These are phyloP conservation scores for Xylaria intraflava DNA, from an alignment of 495 filamentous ascomycete genomes.

Conservation along the genomic window DNA sequence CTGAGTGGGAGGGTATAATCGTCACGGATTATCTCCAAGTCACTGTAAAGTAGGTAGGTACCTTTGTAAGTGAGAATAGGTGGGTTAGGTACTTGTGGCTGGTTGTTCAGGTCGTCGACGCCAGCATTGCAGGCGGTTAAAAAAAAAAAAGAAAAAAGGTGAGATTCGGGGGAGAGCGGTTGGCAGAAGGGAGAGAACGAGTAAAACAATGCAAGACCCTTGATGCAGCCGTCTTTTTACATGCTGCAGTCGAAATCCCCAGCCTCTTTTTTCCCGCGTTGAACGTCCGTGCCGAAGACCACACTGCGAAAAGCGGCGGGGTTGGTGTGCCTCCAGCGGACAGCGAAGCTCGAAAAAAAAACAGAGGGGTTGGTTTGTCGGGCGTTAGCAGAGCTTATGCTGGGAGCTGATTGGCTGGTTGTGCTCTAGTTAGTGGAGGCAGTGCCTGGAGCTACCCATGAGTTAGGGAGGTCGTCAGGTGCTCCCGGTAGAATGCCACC, in stretches of 20 bases:
- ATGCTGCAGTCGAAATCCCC: slow-evolving; percentile 17
- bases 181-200: background rate
- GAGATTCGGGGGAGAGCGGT: background rate
- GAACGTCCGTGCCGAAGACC: slow-evolving; percentile 13
- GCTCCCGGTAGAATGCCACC: too few species aligned
- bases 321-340: slow-evolving; percentile 19
- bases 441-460: slow-evolving; percentile 7
- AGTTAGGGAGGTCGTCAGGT: too few species aligned
- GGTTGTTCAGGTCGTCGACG: background rate
- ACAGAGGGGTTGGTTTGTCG: slow-evolving; percentile 29
- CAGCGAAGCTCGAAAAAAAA: slow-evolving; percentile 17
- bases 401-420: slow-evolving; percentile 1
- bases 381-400: slow-evolving; percentile 16
- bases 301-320: slow-evolving; percentile 24
- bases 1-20: slow-evolving; percentile 4
- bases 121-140: background rate
- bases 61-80: too few species aligned
- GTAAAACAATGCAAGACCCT: slow-evolving; percentile 19
- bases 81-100: slow-evolving; percentile 5
- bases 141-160: slow-evolving; percentile 5
- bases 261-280: slow-evolving; percentile 24
- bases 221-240: slow-evolving; percentile 24
- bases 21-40: too few species aligned
- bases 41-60: slow-evolving; percentile 5
- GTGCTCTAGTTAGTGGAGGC: background rate